Percentiles rank a stretch among this genome's conserved stretches.
Evolutionary conservation across 441 rosid species (phyloP).

Genomic region (Brassica hybrid): DNA sequence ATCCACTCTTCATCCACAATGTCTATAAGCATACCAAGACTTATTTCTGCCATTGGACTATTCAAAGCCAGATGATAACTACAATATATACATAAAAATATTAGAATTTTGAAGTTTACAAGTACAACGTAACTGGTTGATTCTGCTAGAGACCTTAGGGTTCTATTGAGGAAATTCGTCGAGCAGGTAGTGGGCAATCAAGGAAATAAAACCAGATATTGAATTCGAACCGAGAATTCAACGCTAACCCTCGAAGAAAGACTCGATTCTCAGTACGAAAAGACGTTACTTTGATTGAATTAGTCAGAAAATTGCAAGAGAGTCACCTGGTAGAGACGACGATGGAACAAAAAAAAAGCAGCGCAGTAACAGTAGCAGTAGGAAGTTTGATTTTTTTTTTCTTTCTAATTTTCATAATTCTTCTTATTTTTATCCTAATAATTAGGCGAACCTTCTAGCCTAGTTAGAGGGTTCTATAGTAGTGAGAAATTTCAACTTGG

Average conservation of each 20-base stretch:
- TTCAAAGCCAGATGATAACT: conserved; percentile 10
- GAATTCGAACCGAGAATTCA: too few relatives aligned
- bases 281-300: conserved; percentile 16
- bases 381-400: background rate
- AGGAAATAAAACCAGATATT: background rate
- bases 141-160: background rate
- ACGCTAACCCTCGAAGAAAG: background rate
- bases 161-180: conserved; percentile 22
- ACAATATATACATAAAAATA: background rate
- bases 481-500: background rate
- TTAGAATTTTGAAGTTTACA: too few relatives aligned
- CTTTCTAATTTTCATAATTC: background rate
- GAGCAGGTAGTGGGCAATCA: conserved; percentile 28
- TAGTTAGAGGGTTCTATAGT: background rate
- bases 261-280: conserved; percentile 3
- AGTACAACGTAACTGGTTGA: too few relatives aligned
- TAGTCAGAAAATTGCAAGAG: background rate
- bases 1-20: conserved; percentile 96
- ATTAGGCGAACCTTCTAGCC: too few relatives aligned
- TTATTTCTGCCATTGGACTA: conserved; percentile 63
- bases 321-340: conserved; percentile 30
- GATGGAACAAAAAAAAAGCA: background rate
- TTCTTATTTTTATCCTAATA: background rate
- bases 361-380: background rate
- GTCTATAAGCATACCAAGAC: conserved; percentile 83